A percentile compares a stretch with the other conserved stretches of the same genome.
phyloP scores from a whole-genome alignment of 352 stramenopile species.

The Elongisporangium prolatum region DNA sequence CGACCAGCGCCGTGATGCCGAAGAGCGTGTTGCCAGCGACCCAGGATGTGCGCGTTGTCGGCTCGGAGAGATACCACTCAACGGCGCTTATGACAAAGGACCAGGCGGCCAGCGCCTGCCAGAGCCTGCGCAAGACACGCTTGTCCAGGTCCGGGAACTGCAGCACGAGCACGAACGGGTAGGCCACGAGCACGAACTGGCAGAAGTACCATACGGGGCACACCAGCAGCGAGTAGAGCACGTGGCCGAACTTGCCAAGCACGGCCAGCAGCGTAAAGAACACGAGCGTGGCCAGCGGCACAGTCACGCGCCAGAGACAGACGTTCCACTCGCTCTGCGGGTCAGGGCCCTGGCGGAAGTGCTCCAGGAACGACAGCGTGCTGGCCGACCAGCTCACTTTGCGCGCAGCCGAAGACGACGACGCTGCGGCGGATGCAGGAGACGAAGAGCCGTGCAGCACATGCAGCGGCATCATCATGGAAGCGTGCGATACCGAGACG shows the following conservation, averaged over 20 bases:
- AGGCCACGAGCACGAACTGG: slow-evolving; percentile 64
- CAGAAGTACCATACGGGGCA: slow-evolving; percentile 77
- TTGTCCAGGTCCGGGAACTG: slow-evolving; percentile 44
- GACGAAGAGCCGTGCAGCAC: too few species aligned
- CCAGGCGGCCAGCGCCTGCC: slow-evolving; percentile 39
- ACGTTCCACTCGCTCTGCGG: slow-evolving; percentile 82
- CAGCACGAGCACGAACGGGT: slow-evolving; percentile 75
- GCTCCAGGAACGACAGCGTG: slow-evolving; percentile 59
- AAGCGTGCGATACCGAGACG: too few species aligned
- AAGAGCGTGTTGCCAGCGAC: slow-evolving; percentile 80
- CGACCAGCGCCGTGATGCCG: slow-evolving; percentile 55
- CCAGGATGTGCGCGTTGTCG: slow-evolving; percentile 53
- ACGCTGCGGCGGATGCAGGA: too few species aligned
- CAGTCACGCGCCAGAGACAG: slow-evolving; percentile 74
- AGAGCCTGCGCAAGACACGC: slow-evolving; percentile 17
- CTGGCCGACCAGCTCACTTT: background rate
- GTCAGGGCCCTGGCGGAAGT: slow-evolving; percentile 64
- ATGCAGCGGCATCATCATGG: too few species aligned
- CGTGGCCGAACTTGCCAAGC: slow-evolving; percentile 40
- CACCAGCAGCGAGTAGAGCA: slow-evolving; percentile 64
- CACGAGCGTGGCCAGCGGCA: slow-evolving; percentile 76
- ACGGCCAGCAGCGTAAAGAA: slow-evolving; percentile 63
- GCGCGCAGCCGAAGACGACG: background rate
- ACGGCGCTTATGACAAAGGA: slow-evolving; percentile 47
- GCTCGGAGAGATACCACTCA: slow-evolving; percentile 68